These are phyloP conservation scores for Avena sativa DNA, from an alignment of 176 grass and related monocot genomes.

Conservation along the genomic window DNA sequence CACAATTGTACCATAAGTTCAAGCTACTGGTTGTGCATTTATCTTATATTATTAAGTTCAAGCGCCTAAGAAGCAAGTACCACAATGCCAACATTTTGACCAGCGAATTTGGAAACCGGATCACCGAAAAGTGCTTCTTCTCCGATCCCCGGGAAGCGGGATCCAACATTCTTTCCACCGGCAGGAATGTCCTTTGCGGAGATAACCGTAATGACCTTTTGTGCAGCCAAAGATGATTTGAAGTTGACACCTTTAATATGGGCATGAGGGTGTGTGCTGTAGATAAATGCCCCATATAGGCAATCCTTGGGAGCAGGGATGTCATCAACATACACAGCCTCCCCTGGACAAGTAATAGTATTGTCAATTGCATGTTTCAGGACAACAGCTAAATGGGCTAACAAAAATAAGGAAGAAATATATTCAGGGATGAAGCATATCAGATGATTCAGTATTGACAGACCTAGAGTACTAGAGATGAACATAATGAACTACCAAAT, in stretches of 20 bases:
- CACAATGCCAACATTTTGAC: slow-evolving; percentile 81
- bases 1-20: neutral
- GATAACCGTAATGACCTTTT: slow-evolving; percentile 68
- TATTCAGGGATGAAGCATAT: neutral
- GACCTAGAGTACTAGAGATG: slow-evolving; percentile 4
- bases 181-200: slow-evolving; percentile 76
- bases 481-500: neutral
- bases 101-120: slow-evolving; percentile 66
- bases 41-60: neutral
- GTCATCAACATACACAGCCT: slow-evolving; percentile 89
- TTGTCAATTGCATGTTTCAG: slow-evolving; percentile 12
- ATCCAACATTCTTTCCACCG: slow-evolving; percentile 67
- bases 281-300: slow-evolving; percentile 89
- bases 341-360: slow-evolving; percentile 53
- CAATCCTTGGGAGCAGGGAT: slow-evolving; percentile 84
- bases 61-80: slow-evolving; percentile 50
- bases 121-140: slow-evolving; percentile 69
- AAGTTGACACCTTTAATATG: slow-evolving; percentile 58
- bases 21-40: neutral
- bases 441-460: slow-evolving; percentile 10
- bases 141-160: slow-evolving; percentile 35
- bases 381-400: neutral
- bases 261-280: slow-evolving; percentile 76
- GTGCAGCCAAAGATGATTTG: slow-evolving; percentile 59
- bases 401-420: neutral